Conservation (phyloP, 2,329 filamentous ascomycete species). For the Fusarium marasasianum region DNA sequence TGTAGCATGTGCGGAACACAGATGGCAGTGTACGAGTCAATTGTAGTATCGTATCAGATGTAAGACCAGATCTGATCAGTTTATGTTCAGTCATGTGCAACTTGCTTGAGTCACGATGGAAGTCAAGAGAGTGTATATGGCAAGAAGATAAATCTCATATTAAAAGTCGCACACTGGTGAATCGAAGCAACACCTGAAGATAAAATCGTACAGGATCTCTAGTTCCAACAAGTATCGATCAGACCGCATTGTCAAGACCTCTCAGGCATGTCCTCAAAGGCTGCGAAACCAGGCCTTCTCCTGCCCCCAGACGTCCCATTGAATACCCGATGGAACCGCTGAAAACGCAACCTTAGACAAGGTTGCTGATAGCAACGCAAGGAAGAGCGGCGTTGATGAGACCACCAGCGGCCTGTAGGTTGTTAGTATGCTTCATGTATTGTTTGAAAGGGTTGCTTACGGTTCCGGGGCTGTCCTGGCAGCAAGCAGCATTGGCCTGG, state of each 20-base stretch:
- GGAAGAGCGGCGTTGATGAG: neutral
- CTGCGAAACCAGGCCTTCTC: neutral
- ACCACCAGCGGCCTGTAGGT: neutral
- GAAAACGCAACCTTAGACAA: neutral
- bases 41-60: fast-evolving
- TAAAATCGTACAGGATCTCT: neutral
- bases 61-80: fast-evolving
- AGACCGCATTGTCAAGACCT: neutral
- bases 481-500: neutral
- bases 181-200: neutral
- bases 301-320: neutral
- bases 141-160: neutral
- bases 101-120: neutral
- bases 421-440: neutral
- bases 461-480: neutral
- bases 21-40: fast-evolving
- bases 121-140: neutral
- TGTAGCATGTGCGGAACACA: neutral
- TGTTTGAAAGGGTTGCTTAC: neutral
- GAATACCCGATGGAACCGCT: neutral
- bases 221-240: neutral
- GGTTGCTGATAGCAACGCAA: neutral
- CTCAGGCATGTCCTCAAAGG: neutral
- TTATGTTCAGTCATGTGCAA: no score
- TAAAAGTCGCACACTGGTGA: neutral